A percentile compares a stretch with the other conserved stretches of the same genome.
phyloP scores from a whole-genome alignment of 495 filamentous ascomycete species.

The Neurospora tetraspora region DNA sequence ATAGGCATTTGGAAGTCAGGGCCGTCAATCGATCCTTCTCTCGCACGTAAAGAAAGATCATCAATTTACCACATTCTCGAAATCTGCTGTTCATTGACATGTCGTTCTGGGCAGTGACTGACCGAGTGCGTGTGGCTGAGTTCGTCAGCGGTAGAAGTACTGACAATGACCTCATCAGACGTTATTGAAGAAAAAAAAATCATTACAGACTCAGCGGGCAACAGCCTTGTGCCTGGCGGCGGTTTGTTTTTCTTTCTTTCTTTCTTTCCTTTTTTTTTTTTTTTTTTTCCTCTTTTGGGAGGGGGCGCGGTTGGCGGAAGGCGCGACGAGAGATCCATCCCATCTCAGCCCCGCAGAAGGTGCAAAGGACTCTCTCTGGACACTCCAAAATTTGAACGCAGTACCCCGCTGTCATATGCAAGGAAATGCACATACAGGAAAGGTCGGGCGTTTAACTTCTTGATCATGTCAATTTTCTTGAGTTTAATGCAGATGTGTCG shows the following conservation, averaged over 20 bases:
- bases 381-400: neutral
- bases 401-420: rapidly evolving
- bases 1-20: neutral
- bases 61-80: neutral
- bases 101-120: neutral
- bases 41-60: neutral
- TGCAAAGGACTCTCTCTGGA: neutral
- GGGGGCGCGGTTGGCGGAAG: neutral
- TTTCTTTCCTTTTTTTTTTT: neutral
- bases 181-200: neutral
- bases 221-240: neutral
- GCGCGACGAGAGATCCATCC: neutral
- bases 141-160: neutral
- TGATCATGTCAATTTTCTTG: rapidly evolving
- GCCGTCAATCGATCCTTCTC: neutral
- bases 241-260: neutral
- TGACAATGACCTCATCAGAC: neutral
- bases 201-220: neutral
- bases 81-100: neutral
- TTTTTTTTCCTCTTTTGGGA: neutral
- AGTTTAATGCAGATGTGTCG: no score
- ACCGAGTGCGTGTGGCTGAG: neutral
- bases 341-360: neutral
- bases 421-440: neutral
- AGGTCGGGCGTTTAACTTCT: rapidly evolving